A percentile compares a stretch with the other conserved stretches of the same genome.
Conservation (phyloP, 1,284 basidiomycete genomes). For the Pseudomicrostroma phylloplanum region DNA sequence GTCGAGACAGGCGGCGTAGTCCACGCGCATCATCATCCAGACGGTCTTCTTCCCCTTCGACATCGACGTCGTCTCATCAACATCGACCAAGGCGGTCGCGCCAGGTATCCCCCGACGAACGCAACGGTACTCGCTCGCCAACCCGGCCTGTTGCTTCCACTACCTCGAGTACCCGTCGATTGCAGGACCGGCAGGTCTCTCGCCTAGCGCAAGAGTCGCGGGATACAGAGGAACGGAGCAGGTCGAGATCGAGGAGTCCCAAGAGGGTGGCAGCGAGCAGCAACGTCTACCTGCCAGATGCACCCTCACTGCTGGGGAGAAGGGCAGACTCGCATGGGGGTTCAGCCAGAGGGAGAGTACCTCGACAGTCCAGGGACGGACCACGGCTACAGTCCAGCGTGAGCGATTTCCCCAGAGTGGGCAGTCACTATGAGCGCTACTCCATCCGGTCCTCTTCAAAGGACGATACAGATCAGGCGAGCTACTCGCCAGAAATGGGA, state of each 20-base stretch:
- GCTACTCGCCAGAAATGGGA: not conserved
- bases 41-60: not conserved
- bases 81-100: not conserved
- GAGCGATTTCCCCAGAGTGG: not conserved
- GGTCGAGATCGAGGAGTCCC: not conserved
- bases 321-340: no score
- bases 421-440: conserved; percentile 6
- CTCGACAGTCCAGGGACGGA: no score
- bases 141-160: no score
- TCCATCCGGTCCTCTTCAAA: not conserved
- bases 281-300: not conserved
- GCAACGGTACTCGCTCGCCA: no score
- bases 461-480: not conserved
- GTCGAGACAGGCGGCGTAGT: not conserved
- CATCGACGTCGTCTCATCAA: not conserved
- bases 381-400: not conserved
- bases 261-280: not conserved
- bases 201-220: not conserved
- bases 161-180: not conserved
- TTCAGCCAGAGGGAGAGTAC: no score
- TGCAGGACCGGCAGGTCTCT: not conserved
- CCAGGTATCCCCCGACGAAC: not conserved
- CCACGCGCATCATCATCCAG: no score
- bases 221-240: not conserved
- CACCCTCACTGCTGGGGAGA: no score